These are phyloP conservation scores for Fusarium sp. DNA, from an alignment of 2,329 filamentous ascomycete species.

Conservation along the genomic window DNA sequence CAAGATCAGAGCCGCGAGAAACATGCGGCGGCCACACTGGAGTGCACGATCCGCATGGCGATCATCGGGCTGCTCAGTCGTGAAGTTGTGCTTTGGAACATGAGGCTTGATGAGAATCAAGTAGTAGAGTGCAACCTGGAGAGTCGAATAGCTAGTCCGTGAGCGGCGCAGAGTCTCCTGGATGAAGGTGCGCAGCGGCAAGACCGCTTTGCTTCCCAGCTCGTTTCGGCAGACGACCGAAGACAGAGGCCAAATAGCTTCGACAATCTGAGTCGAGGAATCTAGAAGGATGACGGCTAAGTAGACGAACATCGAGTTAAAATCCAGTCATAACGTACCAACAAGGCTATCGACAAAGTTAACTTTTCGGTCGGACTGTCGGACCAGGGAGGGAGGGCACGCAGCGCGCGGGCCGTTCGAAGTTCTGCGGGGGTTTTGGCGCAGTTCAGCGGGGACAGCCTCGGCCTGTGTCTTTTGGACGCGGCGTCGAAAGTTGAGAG, in stretches of 20 bases:
- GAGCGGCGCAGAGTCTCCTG: slow-evolving; percentile 97
- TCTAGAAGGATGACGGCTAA: slow-evolving; percentile 71
- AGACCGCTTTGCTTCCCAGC: slow-evolving; percentile 80
- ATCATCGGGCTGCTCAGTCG: slow-evolving; percentile 86
- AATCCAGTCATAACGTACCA: slow-evolving; percentile 78
- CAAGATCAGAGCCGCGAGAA: slow-evolving; percentile 92
- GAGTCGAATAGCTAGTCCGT: slow-evolving; percentile 95
- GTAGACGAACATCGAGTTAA: slow-evolving; percentile 41
- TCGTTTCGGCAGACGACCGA: slow-evolving; percentile 84
- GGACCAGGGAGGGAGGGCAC: slow-evolving; percentile 82
- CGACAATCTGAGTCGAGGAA: slow-evolving; percentile 96
- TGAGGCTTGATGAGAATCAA: slow-evolving; percentile 93
- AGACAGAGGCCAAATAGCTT: slow-evolving; percentile 96
- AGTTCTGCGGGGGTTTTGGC: slow-evolving; percentile 75
- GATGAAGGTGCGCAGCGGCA: slow-evolving; percentile 95
- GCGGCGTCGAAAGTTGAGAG: slow-evolving; percentile 43
- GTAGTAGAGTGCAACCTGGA: slow-evolving; percentile 98
- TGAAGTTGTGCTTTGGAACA: slow-evolving; percentile 87
- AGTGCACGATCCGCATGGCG: slow-evolving; percentile 82
- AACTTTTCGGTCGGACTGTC: slow-evolving; percentile 92
- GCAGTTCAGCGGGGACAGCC: slow-evolving; percentile 72
- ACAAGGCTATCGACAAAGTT: slow-evolving; percentile 98
- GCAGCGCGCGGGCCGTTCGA: slow-evolving; percentile 70
- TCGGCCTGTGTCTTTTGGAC: slow-evolving; percentile 54
- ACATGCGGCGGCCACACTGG: slow-evolving; percentile 98